A percentile compares a stretch with the other conserved stretches of the same genome.
These are phyloP conservation scores for Benincasa hispida DNA, from an alignment of 306 rosid genomes.

Conservation along the genomic window DNA sequence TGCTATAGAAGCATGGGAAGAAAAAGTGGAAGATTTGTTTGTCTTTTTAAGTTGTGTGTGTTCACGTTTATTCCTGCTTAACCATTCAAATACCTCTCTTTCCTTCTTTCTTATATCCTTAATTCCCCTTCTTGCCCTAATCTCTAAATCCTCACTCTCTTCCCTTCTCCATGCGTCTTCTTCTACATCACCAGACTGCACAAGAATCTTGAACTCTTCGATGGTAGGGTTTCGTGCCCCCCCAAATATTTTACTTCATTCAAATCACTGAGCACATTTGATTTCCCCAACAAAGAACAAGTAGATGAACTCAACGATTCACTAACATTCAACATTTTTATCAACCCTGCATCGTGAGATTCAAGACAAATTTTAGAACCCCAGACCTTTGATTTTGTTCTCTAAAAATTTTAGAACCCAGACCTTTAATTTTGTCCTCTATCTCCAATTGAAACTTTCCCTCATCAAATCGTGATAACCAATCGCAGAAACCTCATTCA, in stretches of 20 bases:
- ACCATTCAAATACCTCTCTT: no score
- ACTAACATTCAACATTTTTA: conserved; percentile 22
- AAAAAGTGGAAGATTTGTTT: no score
- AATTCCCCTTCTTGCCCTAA: no score
- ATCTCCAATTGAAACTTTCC: conserved; percentile 16
- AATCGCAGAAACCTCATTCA: conserved; percentile 34
- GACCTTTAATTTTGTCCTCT: no score
- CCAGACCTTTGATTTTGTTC: not conserved
- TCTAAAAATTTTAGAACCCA: no score
- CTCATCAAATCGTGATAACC: conserved; percentile 66
- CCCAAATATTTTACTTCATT: conserved; percentile 38
- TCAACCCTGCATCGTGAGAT: conserved; percentile 26
- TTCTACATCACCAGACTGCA: conserved; percentile 43
- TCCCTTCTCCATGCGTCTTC: not conserved
- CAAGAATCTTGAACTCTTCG: conserved; percentile 38
- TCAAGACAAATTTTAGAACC: conserved; percentile 5
- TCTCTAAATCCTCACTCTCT: no score
- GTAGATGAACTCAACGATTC: conserved; percentile 44
- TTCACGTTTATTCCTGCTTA: no score
- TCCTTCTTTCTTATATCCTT: no score
- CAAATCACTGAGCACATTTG: conserved; percentile 45
- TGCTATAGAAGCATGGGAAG: no score
- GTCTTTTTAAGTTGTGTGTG: no score
- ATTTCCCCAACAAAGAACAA: conserved; percentile 26
- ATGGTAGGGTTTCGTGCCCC: conserved; percentile 29